phyloP scores from a whole-genome alignment of 495 filamentous ascomycete genomes.

The Daldinia vernicosa region DNA sequence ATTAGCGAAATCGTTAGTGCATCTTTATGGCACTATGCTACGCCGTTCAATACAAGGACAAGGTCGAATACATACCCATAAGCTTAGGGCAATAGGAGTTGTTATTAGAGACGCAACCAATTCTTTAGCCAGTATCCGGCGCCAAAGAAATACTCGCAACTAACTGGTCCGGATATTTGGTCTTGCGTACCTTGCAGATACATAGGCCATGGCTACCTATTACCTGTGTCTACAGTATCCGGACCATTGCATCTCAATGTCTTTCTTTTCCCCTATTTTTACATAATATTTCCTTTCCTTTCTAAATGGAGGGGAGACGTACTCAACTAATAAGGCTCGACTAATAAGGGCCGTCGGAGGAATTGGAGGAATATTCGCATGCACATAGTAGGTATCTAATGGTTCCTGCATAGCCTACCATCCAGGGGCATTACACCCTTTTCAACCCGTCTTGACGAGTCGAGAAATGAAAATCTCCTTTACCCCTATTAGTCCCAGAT shows the following conservation, averaged over 20 bases:
- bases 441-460: constrained; percentile 16
- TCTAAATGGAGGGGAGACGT: constrained; percentile 24
- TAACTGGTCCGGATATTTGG: constrained; percentile 27
- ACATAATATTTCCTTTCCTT: constrained; percentile 8
- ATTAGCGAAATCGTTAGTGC: constrained; percentile 35
- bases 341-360: constrained; percentile 28
- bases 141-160: constrained; percentile 5
- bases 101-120: constrained; percentile 30
- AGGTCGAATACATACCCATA: constrained; percentile 26
- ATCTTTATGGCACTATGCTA: constrained; percentile 17
- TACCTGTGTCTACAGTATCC: constrained; percentile 1
- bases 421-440: constrained; percentile 27
- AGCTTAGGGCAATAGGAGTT: neutral
- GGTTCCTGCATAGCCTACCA: constrained; percentile 40
- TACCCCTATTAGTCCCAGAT: constrained; percentile 24
- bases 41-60: constrained; percentile 29
- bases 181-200: constrained; percentile 36
- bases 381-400: constrained; percentile 17
- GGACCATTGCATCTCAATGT: neutral
- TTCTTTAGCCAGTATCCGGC: constrained; percentile 26
- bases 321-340: constrained; percentile 12
- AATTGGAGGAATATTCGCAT: constrained; percentile 38
- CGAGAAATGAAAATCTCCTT: constrained; percentile 17
- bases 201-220: neutral
- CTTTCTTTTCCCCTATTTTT: constrained; percentile 20